Percentiles rank a stretch among this genome's conserved stretches.
phyloP scores from a whole-genome alignment of 2,329 filamentous ascomycete species.

The Bretziella fagacearum region DNA sequence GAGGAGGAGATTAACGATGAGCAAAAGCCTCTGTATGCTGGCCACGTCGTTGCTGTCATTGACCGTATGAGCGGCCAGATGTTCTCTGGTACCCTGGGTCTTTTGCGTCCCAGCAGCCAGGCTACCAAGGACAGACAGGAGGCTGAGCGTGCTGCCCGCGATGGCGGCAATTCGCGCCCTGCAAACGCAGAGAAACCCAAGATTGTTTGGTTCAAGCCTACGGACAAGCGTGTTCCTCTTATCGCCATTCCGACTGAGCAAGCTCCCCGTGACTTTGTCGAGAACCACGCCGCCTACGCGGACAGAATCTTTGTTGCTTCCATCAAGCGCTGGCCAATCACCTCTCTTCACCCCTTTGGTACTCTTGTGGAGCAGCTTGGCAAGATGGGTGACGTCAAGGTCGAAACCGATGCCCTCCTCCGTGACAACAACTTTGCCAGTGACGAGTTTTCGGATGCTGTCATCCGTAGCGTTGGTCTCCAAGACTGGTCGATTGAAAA shows the following conservation, averaged over 20 bases:
- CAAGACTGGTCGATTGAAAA: constrained; percentile 79
- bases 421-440: constrained; percentile 98
- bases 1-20: constrained; percentile 98
- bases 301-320: constrained; percentile 97
- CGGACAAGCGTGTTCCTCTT: constrained; percentile 92
- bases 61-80: constrained; percentile 95
- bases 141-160: constrained; percentile 79
- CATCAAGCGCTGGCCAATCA: constrained; percentile 99
- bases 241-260: constrained; percentile 98
- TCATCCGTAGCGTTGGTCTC: constrained; percentile 78
- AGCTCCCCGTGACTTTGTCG: constrained; percentile 91
- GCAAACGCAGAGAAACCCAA: constrained; percentile 84
- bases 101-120: constrained; percentile 90
- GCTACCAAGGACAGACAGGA: constrained; percentile 99
- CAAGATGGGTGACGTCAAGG: constrained; percentile 91
- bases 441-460: constrained; percentile 94
- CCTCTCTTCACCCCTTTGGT: constrained; percentile 95
- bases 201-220: constrained; percentile 99
- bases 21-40: constrained; percentile 91
- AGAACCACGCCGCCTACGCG: constrained; percentile 94
- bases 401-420: constrained; percentile 91
- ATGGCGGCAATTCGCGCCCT: constrained; percentile 37
- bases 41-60: constrained; percentile 91
- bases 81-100: constrained; percentile 91
- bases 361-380: constrained; percentile 94